A percentile compares a stretch with the other conserved stretches of the same genome.
Conservation (phyloP, 1,284 basidiomycete species). For the Waitea zeae region DNA sequence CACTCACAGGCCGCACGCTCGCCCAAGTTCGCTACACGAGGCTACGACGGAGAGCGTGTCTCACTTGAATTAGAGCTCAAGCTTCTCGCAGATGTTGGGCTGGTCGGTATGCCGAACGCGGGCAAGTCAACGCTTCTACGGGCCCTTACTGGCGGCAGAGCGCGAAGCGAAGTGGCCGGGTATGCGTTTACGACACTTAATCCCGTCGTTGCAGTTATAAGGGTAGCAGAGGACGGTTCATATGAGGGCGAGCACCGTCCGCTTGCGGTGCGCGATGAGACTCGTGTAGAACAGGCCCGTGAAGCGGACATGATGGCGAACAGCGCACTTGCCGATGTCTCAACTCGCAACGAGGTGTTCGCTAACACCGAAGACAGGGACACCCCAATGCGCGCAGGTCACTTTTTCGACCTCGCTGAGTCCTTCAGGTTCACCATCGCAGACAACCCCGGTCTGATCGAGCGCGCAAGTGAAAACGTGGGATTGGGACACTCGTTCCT, state of each 20-base stretch:
- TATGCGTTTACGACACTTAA: conserved; percentile 95
- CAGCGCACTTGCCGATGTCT: conserved; percentile 29
- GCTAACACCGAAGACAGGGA: conserved; percentile 1
- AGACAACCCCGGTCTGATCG: conserved; percentile 93
- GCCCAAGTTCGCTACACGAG: conserved; percentile 70
- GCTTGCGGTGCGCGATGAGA: conserved; percentile 53
- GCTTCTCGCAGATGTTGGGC: conserved; percentile 81
- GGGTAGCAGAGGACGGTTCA: conserved; percentile 67
- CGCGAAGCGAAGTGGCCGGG: conserved; percentile 75
- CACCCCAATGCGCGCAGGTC: conserved; percentile 19
- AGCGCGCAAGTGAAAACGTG: conserved; percentile 71
- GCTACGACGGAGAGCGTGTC: conserved; percentile 67
- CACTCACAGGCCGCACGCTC: conserved; percentile 47
- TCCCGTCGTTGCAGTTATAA: conserved; percentile 86
- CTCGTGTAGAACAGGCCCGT: conserved; percentile 37
- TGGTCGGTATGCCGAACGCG: conserved; percentile 94
- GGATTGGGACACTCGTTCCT: conserved; percentile 93
- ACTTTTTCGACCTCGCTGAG: conserved; percentile 42
- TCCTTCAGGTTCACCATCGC: conserved; percentile 82
- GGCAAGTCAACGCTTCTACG: conserved; percentile 83
- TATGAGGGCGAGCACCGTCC: conserved; percentile 44
- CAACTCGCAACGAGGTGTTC: conserved; percentile 32
- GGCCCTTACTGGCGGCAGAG: conserved; percentile 72
- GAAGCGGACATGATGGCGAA: conserved; percentile 26
- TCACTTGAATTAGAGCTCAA: conserved; percentile 89